phyloP scores from a whole-genome alignment of 2,329 filamentous ascomycete genomes.

The Talaromyces rugulosus region DNA sequence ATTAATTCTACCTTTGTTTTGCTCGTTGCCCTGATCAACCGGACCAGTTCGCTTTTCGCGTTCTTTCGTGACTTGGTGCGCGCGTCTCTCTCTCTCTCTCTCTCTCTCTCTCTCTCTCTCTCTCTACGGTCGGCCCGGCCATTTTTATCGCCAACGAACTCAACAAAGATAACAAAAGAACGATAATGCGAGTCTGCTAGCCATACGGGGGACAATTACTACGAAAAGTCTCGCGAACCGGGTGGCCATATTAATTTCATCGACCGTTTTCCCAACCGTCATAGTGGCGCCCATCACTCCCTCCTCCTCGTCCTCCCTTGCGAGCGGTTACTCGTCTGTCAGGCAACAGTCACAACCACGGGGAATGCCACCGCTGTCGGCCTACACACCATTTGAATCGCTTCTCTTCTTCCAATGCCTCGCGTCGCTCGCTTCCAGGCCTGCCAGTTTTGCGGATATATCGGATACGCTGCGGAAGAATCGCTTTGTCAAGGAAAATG shows the following conservation, averaged over 20 bases:
- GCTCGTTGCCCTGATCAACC: not conserved
- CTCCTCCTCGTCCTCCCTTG: conserved; percentile 28
- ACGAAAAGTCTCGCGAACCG: no score
- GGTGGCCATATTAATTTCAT: not conserved
- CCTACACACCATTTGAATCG: conserved; percentile 81
- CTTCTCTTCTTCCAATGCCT: conserved; percentile 80
- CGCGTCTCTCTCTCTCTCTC: not conserved
- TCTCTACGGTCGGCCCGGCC: not conserved
- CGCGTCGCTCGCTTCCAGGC: conserved; percentile 61
- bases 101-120: not conserved
- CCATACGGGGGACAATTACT: not conserved
- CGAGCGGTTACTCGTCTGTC: conserved; percentile 35
- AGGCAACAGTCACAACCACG: conserved; percentile 24
- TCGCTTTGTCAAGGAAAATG: conserved; percentile 64
- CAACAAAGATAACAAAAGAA: not conserved
- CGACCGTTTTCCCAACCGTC: not conserved
- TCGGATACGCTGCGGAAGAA: conserved; percentile 72
- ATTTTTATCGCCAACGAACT: not conserved
- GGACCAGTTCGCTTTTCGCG: not conserved
- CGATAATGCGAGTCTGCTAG: not conserved
- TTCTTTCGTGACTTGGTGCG: not conserved
- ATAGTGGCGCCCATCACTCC: conserved; percentile 14
- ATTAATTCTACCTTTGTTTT: not conserved
- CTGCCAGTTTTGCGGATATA: conserved; percentile 64
- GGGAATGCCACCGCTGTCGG: conserved; percentile 58